Percentiles rank a stretch among this genome's conserved stretches.
phyloP scores from a whole-genome alignment of 2,329 filamentous ascomycete species.

The Aureobasidium uvarum region DNA sequence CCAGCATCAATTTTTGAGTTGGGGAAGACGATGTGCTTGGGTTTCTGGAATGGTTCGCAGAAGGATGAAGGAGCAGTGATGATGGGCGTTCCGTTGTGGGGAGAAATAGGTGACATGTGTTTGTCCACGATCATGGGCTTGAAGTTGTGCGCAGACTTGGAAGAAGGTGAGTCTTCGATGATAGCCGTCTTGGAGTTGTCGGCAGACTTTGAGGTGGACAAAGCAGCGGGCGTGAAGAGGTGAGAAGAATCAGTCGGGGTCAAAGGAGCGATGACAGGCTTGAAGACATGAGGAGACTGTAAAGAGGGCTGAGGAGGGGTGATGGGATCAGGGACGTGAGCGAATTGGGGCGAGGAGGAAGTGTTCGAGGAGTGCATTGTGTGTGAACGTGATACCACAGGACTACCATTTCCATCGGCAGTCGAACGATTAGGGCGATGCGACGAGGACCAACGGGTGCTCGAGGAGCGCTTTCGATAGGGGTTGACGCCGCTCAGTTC shows the following conservation, averaged over 20 bases:
- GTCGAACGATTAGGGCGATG: neutral
- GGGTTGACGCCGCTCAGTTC: neutral
- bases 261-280: neutral
- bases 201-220: neutral
- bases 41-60: neutral
- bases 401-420: neutral
- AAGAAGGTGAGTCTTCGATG: neutral
- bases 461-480: neutral
- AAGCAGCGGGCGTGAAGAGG: neutral
- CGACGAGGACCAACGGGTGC: neutral
- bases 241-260: neutral
- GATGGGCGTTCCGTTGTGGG: neutral
- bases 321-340: neutral
- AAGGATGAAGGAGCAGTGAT: neutral
- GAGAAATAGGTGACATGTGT: neutral
- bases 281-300: neutral
- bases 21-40: neutral
- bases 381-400: neutral
- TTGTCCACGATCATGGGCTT: neutral
- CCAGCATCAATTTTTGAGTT: neutral
- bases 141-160: neutral
- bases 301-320: neutral
- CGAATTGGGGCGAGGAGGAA: neutral
- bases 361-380: neutral
- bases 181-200: neutral